Evolutionary conservation across 1,284 basidiomycete species (phyloP).

Genomic region (Tilletia indica): DNA sequence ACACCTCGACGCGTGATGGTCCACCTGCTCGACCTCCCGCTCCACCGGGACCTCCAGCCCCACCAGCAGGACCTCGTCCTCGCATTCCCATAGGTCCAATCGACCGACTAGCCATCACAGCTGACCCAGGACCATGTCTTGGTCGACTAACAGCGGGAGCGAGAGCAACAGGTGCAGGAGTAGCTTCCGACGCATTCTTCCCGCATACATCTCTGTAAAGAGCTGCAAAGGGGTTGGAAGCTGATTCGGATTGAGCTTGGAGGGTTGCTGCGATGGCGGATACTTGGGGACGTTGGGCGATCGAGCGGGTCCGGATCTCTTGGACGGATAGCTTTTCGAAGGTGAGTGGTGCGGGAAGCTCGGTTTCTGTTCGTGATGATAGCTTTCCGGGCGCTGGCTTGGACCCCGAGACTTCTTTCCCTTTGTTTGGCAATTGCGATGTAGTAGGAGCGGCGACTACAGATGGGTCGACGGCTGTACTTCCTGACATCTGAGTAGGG

Average conservation of each 20-base stretch:
- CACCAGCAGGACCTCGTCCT: constrained; percentile 28
- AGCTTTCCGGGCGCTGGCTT: too few species aligned
- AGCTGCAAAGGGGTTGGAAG: constrained; percentile 6
- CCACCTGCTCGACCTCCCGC: constrained; percentile 40
- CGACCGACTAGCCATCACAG: constrained; percentile 32
- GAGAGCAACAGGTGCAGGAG: not conserved
- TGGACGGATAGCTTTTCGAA: not conserved
- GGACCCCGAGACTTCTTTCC: too few species aligned
- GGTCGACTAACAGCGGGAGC: not conserved
- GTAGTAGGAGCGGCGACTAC: not conserved
- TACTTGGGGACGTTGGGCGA: not conserved
- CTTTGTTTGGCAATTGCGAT: too few species aligned
- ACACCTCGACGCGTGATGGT: constrained; percentile 68
- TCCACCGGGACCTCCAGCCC: constrained; percentile 25
- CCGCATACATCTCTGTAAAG: constrained; percentile 8
- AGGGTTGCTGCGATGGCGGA: constrained; percentile 8
- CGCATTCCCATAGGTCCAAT: constrained; percentile 28
- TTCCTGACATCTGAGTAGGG: not conserved
- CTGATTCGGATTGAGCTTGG: constrained; percentile 7
- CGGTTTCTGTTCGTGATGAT: too few species aligned
- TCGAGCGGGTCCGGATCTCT: not conserved
- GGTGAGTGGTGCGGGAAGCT: constrained; percentile 5
- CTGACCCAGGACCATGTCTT: not conserved
- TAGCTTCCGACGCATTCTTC: not conserved
- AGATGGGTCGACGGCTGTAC: not conserved